phyloP scores from a whole-genome alignment of 768 basidiomycete species.

The Panaeolus papilionaceus region DNA sequence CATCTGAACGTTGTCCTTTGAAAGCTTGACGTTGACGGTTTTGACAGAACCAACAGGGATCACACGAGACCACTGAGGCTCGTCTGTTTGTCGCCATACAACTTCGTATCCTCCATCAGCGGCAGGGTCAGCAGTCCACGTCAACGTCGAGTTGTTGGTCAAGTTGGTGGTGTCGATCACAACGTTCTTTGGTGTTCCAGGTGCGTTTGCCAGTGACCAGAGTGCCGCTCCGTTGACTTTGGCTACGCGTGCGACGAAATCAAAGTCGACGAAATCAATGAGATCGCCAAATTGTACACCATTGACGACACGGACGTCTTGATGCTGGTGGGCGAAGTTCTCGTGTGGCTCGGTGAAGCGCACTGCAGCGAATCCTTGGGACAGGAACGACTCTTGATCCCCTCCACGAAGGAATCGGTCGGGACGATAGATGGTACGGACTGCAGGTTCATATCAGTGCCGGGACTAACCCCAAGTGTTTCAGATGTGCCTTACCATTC shows the following conservation, averaged over 20 bases:
- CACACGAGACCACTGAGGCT: slow-evolving; percentile 53
- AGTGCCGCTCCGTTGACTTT: slow-evolving; percentile 57
- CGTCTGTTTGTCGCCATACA: slow-evolving; percentile 55
- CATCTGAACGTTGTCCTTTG: slow-evolving; percentile 59
- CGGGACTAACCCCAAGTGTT: not conserved
- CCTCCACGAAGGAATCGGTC: slow-evolving; percentile 64
- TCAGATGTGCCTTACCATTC: slow-evolving; percentile 42
- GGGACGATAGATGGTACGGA: slow-evolving; percentile 55
- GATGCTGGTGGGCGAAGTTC: slow-evolving; percentile 64
- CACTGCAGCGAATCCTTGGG: slow-evolving; percentile 56
- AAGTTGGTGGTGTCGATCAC: slow-evolving; percentile 51
- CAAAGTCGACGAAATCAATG: slow-evolving; percentile 57
- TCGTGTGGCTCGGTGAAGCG: slow-evolving; percentile 64
- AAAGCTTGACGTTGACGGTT: slow-evolving; percentile 45
- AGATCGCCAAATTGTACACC: slow-evolving; percentile 65
- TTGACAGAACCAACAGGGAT: slow-evolving; percentile 53
- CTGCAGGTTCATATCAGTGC: slow-evolving; percentile 30
- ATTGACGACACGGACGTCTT: slow-evolving; percentile 55
- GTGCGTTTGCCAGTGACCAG: slow-evolving; percentile 62
- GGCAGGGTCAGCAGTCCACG: slow-evolving; percentile 47
- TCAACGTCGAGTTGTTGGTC: slow-evolving; percentile 61
- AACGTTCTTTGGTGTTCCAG: slow-evolving; percentile 57
- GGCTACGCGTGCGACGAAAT: slow-evolving; percentile 56
- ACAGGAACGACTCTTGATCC: slow-evolving; percentile 58
- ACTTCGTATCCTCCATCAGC: slow-evolving; percentile 56